phyloP scores from a whole-genome alignment of 345 rosid genomes.

The Gossypium turneri region DNA sequence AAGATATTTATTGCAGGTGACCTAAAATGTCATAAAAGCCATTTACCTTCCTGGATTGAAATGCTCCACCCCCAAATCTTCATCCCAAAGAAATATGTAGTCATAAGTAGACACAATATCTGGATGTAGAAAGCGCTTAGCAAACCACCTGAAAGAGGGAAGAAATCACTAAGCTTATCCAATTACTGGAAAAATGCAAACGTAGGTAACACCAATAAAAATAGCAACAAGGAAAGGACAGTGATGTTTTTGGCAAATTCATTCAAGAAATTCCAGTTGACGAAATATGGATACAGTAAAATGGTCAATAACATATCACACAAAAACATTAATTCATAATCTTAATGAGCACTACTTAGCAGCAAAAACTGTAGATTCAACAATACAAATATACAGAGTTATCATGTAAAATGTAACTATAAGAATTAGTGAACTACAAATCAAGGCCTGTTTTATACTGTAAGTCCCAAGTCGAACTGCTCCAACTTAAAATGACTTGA shows the following conservation, averaged over 20 bases:
- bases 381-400: neutral
- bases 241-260: neutral
- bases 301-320: neutral
- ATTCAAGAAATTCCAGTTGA: neutral
- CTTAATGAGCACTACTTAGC: neutral
- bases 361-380: neutral
- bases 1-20: neutral
- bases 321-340: neutral
- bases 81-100: slow-evolving; percentile 95
- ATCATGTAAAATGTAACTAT: neutral
- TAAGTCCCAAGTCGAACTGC: neutral
- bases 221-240: neutral
- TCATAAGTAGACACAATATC: slow-evolving; percentile 75
- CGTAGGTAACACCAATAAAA: neutral
- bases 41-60: slow-evolving; percentile 71
- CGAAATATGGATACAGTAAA: slow-evolving; percentile 9
- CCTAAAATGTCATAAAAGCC: slow-evolving; percentile 6
- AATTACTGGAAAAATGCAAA: neutral
- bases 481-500: neutral
- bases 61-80: slow-evolving; percentile 86
- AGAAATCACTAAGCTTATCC: neutral
- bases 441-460: neutral
- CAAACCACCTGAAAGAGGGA: slow-evolving; percentile 80
- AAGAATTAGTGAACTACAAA: neutral
- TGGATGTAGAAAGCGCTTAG: slow-evolving; percentile 94